phyloP scores from a whole-genome alignment of 441 rosid genomes.

The Populus trichocarpa region DNA sequence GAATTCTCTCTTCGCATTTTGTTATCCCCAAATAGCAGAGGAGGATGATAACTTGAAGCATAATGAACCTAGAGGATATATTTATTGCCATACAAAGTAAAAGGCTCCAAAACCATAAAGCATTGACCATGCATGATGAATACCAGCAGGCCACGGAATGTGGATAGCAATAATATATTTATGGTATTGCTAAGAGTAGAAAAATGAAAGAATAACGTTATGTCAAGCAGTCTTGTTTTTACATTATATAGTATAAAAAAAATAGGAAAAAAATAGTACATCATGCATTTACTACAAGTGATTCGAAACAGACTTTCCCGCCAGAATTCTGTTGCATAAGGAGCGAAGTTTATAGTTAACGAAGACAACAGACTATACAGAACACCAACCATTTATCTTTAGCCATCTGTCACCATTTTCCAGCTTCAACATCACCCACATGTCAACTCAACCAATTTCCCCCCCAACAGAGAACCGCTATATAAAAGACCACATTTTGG shows the following conservation, averaged over 20 bases:
- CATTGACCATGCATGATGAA: too few relatives aligned
- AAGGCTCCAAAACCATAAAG: neutral
- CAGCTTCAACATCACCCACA: neutral
- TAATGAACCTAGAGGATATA: too few relatives aligned
- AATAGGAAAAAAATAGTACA: too few relatives aligned
- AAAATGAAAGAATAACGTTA: neutral
- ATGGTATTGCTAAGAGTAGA: too few relatives aligned
- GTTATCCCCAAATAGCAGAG: neutral
- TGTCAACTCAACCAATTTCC: neutral
- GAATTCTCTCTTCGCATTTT: neutral
- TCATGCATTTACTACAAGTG: too few relatives aligned
- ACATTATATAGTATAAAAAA: too few relatives aligned
- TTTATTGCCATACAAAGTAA: too few relatives aligned
- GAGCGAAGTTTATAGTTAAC: neutral
- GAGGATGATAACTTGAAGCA: too few relatives aligned
- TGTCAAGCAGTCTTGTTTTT: neutral
- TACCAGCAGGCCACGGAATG: too few relatives aligned
- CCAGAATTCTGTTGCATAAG: neutral
- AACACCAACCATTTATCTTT: neutral
- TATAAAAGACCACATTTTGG: neutral
- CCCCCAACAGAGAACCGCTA: neutral
- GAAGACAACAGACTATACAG: neutral
- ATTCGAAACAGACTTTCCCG: neutral
- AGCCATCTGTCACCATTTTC: neutral
- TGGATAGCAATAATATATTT: too few relatives aligned